Evolutionary conservation across 2,329 filamentous ascomycete genomes (phyloP), one percentile per base, ranked within the genome.

Genomic region (Diaporthe sp.): DNA sequence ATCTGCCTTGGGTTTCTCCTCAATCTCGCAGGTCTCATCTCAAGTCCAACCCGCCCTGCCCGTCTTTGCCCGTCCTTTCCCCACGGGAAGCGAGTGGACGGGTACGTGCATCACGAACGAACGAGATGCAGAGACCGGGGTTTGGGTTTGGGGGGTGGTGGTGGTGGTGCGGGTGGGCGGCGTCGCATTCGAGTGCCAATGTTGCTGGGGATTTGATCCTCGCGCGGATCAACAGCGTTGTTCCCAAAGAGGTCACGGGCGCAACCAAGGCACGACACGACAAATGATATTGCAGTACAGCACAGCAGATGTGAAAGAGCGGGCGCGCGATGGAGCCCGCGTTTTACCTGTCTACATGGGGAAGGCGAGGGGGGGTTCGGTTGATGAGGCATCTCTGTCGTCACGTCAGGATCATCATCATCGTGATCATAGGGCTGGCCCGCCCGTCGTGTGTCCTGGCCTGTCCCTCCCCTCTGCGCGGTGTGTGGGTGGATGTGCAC

Each of bases 1-100:
- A 25, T 39, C 28, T 68, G 34, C 22, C 22, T 39, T 55, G 46
- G 46, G 65, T 69, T 51, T 51, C 70, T 61, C 42, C 55, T 25
- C 71, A 61, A 51, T 73, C 53, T 67, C 59, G 37, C 57, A 73
- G 59, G 72, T 74, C 72, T 74, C 72, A 74, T 74, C 72, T 69
- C 51, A 69, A 58, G 72, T 59, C 13, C 19, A 13, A 13, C 46
- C 10, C 10, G 12, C 49, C 46, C 12, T 51, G 31, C 31, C 65
- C n/a, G 22, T 25, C 31, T 28, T 10, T 49, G 61, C 28, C 61
- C 42, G 61, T 34, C 42, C 42, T 34, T 44, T 31, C 65, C 65
- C 65, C 65, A 55, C 65, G 65, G 65, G 65, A 42, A 42, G 61
- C 28, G 34, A 22, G 31, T 17, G 34, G 9, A 68, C 31, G 49